Evolutionary conservation across 805 yeast species (phyloP), one percentile per base, ranked within the genome.

Genomic region (Wickerhamomyces pijperi): DNA sequence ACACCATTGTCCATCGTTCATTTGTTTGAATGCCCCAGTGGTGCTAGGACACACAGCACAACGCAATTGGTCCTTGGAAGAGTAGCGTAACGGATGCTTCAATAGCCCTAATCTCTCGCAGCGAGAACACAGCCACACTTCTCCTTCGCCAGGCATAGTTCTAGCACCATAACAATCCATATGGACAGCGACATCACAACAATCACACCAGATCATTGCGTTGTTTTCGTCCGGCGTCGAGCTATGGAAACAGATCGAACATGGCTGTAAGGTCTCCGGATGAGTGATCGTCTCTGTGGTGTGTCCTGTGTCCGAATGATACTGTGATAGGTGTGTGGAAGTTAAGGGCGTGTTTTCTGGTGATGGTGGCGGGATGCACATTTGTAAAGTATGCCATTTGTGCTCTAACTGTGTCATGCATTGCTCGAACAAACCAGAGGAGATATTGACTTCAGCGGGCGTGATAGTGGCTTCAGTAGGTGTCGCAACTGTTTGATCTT

Each of bases 111-210:
- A 60, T 29, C 82, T 74, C 67, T 82, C 67, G 58, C 98, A 90
- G 40, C 80, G 68, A 6, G 95, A 71, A 54, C 97, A 90, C 7
- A 85, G 64, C 98, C 98, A 90, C n/a, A n/a, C n/a, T n/a, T n/a
- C n/a, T n/a, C n/a, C n/a, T 50, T 83, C 90, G 3, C 97, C 97
- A 0, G 98, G 97, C 11, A 90, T 88, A 51, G 87, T 86, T 1
- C 94, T 84, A 2, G 92, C 85, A 7, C 97, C 97, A 58, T 90
- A 92, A 59, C 98, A 90, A 51, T 92, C 97, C 59, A 92, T 97
- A 54, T 90, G 98, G 1, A 90, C 97, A 0, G 97, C 97, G 33
- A 90, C 78, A 54, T 90, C 84, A 58, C 98, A 90, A 1, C 95
- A 95, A 59, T 90, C 98, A 59, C 98, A 90, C 49, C 84, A 90